Evolutionary conservation across 1,139 yeast genomes (phyloP), one percentile per base, ranked within the genome.

Genomic region (Sugiyamaella xylanicola): DNA sequence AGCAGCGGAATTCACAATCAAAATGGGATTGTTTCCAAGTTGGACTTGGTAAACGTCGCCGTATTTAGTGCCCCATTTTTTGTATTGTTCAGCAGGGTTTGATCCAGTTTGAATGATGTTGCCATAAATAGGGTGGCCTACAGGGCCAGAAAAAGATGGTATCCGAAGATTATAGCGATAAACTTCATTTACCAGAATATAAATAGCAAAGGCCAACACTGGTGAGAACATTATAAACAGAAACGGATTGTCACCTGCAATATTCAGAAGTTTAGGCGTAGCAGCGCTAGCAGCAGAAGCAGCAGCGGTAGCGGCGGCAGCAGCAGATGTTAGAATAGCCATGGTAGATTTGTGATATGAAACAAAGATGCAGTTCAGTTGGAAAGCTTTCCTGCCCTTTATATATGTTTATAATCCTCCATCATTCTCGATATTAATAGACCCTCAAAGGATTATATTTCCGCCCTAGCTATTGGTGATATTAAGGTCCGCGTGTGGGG

Each of bases 1-100:
- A 2, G 76, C 77, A 61, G 73, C 83, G 0, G 84, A 77, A 66
- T 87, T 85, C 15, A 84, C 90, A 22, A 86, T 83, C 8, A 87
- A 74, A 0, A 84, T 79, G 11, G 80, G 73, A 44, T 70, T 73
- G 25, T 69, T 72, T 0, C 95, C 95, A 51, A 86, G 69, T 51
- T 86, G 72, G 27, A 86, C 74, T 63, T 86, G 92, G 63, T 78
- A 85, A 0, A 85, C 77, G 4, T 78, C 73, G 0, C 81, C 77
- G 61, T 78, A 78, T 20, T 63, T 59, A 22, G 69, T 53, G 0
- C 77, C 60, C 85, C 90, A 82, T 19, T 68, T 60, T 56, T 73
- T 61, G 65, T 78, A 85, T 32, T 57, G 49, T 41, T 61, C 63
- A 21, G 63, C 61, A 5, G 63, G 57, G 32, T 56, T 51, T 1